Conservation (phyloP, 208 protist genomes). For the Trichomonas vaginalis region DNA sequence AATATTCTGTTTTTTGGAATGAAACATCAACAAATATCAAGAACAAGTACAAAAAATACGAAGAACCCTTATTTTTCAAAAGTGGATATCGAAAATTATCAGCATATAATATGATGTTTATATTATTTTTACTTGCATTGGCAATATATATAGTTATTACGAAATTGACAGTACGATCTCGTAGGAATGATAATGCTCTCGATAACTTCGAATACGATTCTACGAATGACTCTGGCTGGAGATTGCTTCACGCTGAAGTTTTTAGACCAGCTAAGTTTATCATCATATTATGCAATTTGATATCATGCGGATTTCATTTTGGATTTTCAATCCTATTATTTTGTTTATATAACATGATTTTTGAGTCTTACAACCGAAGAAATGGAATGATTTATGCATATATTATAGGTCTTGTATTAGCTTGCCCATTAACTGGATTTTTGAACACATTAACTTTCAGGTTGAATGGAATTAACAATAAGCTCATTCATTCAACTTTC, state of each 20-base stretch:
- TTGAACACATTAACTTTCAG: not conserved
- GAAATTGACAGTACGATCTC: not conserved
- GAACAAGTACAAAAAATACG: not conserved
- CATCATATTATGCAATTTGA: not conserved
- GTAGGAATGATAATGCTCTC: not conserved
- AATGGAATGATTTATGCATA: not conserved
- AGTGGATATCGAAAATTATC: not conserved
- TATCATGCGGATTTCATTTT: not conserved
- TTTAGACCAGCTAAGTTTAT: slow-evolving; percentile 28
- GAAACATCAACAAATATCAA: not conserved
- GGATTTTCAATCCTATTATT: not conserved
- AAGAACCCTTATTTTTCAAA: not conserved
- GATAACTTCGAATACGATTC: not conserved
- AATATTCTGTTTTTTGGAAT: not conserved
- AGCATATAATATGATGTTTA: not conserved
- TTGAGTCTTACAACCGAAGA: not conserved
- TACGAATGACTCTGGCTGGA: slow-evolving; percentile 31
- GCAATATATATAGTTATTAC: not conserved
- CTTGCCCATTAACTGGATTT: not conserved
- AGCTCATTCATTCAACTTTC: not conserved
- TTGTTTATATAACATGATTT: not conserved
- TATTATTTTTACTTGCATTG: not conserved
- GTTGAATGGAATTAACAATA: not conserved
- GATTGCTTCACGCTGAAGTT: slow-evolving; percentile 40
- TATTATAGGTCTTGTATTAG: not conserved